Conservation (phyloP, 768 basidiomycete species). For the Strobilomyces echinocephalus region DNA sequence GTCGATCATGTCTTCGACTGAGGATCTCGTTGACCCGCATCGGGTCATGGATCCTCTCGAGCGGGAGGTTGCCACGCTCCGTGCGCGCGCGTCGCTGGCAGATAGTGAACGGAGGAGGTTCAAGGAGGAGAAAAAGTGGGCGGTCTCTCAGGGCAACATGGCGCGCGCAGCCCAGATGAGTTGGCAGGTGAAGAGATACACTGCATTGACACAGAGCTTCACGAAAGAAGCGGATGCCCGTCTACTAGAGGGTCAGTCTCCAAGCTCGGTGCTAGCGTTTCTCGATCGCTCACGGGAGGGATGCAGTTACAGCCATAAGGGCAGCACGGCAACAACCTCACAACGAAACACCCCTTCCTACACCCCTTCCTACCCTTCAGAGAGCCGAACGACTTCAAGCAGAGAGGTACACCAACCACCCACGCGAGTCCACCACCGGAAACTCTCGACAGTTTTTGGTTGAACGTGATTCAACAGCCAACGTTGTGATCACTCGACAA, state of each 20-base stretch:
- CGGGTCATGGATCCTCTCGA: constrained; percentile 60
- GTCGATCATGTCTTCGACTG: constrained; percentile 63
- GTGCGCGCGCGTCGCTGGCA: constrained; percentile 73
- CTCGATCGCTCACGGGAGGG: constrained; percentile 5
- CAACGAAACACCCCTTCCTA: constrained; percentile 7
- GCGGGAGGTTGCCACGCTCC: constrained; percentile 68
- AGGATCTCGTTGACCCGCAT: constrained; percentile 58
- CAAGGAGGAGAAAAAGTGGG: constrained; percentile 88
- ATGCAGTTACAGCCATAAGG: constrained; percentile 26
- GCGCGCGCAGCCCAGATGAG: constrained; percentile 75
- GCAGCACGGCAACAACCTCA: constrained; percentile 17
- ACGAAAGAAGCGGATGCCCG: constrained; percentile 71
- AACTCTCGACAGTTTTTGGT: constrained; percentile 25
- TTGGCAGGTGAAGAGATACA: constrained; percentile 80
- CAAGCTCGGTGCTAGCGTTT: neutral
- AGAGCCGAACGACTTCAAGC: constrained; percentile 18
- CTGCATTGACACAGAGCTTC: constrained; percentile 75
- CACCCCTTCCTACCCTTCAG: constrained; percentile 18
- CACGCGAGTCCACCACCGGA: constrained; percentile 13
- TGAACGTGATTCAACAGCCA: constrained; percentile 29
- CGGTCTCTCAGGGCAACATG: constrained; percentile 68
- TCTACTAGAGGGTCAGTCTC: constrained; percentile 52
- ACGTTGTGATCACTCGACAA: constrained; percentile 26
- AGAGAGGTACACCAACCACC: constrained; percentile 29
- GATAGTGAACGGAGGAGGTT: constrained; percentile 78